Evolutionary conservation across 176 grass and related monocot genomes (phyloP), one percentile per base, ranked within the genome.

Genomic region (Bothriochloa decipiens): DNA sequence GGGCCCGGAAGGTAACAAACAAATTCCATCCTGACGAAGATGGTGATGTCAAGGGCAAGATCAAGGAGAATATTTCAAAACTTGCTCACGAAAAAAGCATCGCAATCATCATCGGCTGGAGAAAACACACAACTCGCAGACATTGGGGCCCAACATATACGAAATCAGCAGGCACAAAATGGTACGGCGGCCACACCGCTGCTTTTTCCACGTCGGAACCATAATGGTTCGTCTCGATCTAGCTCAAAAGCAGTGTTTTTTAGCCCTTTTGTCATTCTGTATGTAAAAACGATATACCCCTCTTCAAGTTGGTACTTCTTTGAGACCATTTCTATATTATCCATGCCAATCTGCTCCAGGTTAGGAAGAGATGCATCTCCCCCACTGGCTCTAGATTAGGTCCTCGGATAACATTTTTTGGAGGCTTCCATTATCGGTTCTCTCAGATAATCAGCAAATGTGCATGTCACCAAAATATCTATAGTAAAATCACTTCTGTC

Each of bases 291-390:
- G 52, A 55, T 22, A 47, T 74, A 75, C 37, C 26, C 15, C 2
- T 65, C 62, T 26, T 65, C 62, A 37, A 67, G 60, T 67, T 84
- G 82, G 61, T 26, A 40, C 9, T 52, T 67, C 4, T 66, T 83
- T 39, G 22, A 39, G 60, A 52, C 5, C 15, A 26, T 65, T 66
- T 84, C 43, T 66, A 39, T 39, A 20, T 76, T 67, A 67, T 84
- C 43, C 46, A 55, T 22, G n/a, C 6, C 46, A 57, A 29, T 67
- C 40, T 76, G 45, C 32, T 39, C 15, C 71, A 39, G 50, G 61
- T 36, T 37, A 49, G 28, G 70, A 49, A 49, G 15, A 65, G 40
- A 28, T 65, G 28, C 71, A 66, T 65, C 71, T 1, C 14, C 3
- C 32, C 43, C 45, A 76, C 15, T 61, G 9, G 22, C 35, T 39